A percentile compares a stretch with the other conserved stretches of the same genome.
Evolutionary conservation across 768 basidiomycete genomes (phyloP).

Genomic region (Xerocomus spinulosus): DNA sequence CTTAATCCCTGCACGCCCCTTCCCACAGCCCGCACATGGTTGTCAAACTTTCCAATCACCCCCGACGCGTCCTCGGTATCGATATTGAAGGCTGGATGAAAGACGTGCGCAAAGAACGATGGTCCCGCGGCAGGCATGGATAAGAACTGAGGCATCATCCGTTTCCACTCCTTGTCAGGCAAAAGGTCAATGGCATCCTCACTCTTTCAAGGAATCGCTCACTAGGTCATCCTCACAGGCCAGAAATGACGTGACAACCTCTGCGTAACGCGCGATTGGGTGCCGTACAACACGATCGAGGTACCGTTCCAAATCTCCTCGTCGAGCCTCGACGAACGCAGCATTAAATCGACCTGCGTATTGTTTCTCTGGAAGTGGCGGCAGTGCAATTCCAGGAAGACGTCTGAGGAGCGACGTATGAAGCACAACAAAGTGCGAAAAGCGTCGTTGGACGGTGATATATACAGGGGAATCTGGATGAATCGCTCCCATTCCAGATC

Average conservation of each 20-base stretch:
- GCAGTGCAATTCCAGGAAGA: slow-evolving; percentile 72
- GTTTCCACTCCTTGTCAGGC: slow-evolving; percentile 62
- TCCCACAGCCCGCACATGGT: slow-evolving; percentile 60
- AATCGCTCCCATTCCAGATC: slow-evolving; percentile 15
- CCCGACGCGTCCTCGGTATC: slow-evolving; percentile 68
- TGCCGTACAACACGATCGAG: slow-evolving; percentile 66
- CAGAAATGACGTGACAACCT: slow-evolving; percentile 76
- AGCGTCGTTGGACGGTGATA: slow-evolving; percentile 76
- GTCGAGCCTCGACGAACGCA: slow-evolving; percentile 77
- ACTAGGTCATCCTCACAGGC: slow-evolving; percentile 72
- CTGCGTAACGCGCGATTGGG: slow-evolving; percentile 72
- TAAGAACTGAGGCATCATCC: slow-evolving; percentile 55
- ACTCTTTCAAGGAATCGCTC: slow-evolving; percentile 29
- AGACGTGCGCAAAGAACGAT: slow-evolving; percentile 72
- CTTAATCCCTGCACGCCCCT: slow-evolving; percentile 66
- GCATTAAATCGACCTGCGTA: slow-evolving; percentile 76
- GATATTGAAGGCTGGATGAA: slow-evolving; percentile 81
- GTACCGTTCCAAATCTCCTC: slow-evolving; percentile 80
- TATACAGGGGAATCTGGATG: slow-evolving; percentile 40
- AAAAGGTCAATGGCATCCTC: background rate
- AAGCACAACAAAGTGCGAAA: slow-evolving; percentile 78
- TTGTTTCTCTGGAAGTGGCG: slow-evolving; percentile 82
- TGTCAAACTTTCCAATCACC: slow-evolving; percentile 55
- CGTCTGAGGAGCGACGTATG: slow-evolving; percentile 65
- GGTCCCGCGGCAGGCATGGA: slow-evolving; percentile 65